Evolutionary conservation across 768 basidiomycete genomes (phyloP), one percentile per base, ranked within the genome.

Genomic region (Saitozyma sp.): DNA sequence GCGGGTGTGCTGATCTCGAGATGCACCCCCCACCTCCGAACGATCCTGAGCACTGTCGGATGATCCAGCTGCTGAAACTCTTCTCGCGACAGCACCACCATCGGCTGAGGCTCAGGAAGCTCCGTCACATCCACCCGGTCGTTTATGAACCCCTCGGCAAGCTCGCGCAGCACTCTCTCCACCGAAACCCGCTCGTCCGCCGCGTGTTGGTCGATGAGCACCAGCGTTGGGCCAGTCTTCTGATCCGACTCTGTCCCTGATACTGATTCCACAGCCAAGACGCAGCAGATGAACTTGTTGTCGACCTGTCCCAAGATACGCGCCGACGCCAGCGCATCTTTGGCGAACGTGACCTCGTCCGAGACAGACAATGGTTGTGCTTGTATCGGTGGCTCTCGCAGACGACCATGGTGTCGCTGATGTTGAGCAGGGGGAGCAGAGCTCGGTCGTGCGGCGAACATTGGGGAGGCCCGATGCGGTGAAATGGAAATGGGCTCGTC

Each of bases 111-210:
- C 59, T 90, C 76, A 1, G 9, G 19, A 59, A 81, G 73, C 69
- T 78, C 81, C 64, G 78, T 77, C 0, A 65, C 63, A 9, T 76
- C 71, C 66, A 82, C 78, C 51, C 79, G 81, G 58, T 83, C 75
- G 16, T 58, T 62, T 64, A 87, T 49, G 46, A 78, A 92, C 13
- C 87, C 87, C 52, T 83, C 76, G 79, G 91, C 92, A n/a, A 92
- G 75, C 52, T 86, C 85, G 65, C 83, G 84, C 68, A 95, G 83
- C 76, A 91, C 89, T 37, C 82, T 80, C 80, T 99, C 96, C 62
- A 98, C 91, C 19, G 94, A 87, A 50, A 97, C 82, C 19, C 96
- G 87, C 79, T 99, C 96, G 75, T 96, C 92, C n/a, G 94, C 95
- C 11, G 96, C 96, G 76, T 99, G 96, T 78, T 99, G 96, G 81